A percentile compares a stretch with the other conserved stretches of the same genome.
Conservation (phyloP, 2,329 filamentous ascomycete genomes). For the Clonostachys solani region DNA sequence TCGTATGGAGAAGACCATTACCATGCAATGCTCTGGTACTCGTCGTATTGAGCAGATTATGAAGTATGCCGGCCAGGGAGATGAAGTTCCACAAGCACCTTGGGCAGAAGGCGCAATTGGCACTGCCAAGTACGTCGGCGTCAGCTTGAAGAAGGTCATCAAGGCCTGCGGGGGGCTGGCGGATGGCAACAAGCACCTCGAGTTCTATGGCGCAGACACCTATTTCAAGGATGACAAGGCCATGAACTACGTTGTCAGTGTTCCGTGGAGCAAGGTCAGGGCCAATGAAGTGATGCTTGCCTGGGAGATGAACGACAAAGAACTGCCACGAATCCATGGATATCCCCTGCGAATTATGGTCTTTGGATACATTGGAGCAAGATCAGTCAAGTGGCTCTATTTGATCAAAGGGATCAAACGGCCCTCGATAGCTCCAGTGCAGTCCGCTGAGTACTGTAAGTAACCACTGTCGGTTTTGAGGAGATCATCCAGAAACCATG, state of each 20-base stretch:
- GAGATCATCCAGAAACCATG: too few species aligned
- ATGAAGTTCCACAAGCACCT: constrained; percentile 50
- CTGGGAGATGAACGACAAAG: constrained; percentile 69
- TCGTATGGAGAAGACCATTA: constrained; percentile 51
- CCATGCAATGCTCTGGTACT: constrained; percentile 66
- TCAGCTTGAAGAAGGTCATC: constrained; percentile 65
- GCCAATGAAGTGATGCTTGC: constrained; percentile 62
- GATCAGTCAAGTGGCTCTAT: constrained; percentile 61
- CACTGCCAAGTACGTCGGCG: constrained; percentile 58
- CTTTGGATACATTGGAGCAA: constrained; percentile 62
- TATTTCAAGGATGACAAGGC: constrained; percentile 66
- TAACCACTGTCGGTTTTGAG: constrained; percentile 15
- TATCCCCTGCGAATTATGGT: constrained; percentile 59
- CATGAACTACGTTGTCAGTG: constrained; percentile 64
- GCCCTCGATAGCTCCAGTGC: constrained; percentile 55
- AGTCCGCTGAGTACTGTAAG: constrained; percentile 53
- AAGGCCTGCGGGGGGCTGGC: constrained; percentile 62
- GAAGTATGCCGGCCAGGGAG: constrained; percentile 62
- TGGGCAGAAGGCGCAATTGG: constrained; percentile 68
- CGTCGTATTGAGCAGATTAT: constrained; percentile 65
- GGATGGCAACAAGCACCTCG: constrained; percentile 53
- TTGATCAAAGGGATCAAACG: constrained; percentile 55
- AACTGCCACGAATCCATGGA: constrained; percentile 61
- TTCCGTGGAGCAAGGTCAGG: constrained; percentile 66
- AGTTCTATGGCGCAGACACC: constrained; percentile 67